Percentiles rank a stretch among this genome's conserved stretches.
phyloP scores from a whole-genome alignment of 2,329 filamentous ascomycete genomes.

The Exophiala sp. region DNA sequence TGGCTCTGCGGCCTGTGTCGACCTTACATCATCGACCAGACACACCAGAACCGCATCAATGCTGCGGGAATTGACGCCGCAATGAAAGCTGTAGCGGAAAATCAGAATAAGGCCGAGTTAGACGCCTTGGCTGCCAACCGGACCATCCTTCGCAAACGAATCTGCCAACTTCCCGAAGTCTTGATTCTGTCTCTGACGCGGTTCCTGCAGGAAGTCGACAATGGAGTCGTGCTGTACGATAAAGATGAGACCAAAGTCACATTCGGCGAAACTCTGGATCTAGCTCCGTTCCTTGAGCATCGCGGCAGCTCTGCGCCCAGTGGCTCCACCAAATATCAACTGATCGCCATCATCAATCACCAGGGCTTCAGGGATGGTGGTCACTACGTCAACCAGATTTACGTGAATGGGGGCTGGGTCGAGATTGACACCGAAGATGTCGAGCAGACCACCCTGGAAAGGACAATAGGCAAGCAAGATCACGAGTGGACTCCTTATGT shows the following conservation, averaged over 20 bases:
- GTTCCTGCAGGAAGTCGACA: slow-evolving; percentile 1
- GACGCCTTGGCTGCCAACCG: background rate
- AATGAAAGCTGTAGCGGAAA: background rate
- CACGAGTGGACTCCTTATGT: slow-evolving; percentile 16
- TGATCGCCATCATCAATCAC: slow-evolving; percentile 13
- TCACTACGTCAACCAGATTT: slow-evolving; percentile 12
- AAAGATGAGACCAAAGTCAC: slow-evolving; percentile 2
- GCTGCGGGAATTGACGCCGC: background rate
- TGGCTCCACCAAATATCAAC: slow-evolving; percentile 12
- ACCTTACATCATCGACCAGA: slow-evolving; percentile 1
- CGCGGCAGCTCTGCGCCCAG: background rate
- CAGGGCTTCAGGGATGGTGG: slow-evolving; percentile 2
- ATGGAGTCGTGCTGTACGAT: background rate
- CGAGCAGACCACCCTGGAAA: background rate
- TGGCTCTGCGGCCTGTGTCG: background rate
- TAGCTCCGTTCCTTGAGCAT: slow-evolving; percentile 11
- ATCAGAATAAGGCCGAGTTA: background rate
- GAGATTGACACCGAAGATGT: background rate
- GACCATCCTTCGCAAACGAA: background rate
- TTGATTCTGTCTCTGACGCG: slow-evolving; percentile 15
- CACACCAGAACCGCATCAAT: background rate
- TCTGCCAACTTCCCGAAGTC: slow-evolving; percentile 15
- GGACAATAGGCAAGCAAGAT: background rate
- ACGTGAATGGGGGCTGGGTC: background rate
- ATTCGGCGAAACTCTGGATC: slow-evolving; percentile 11